Base-by-base conservation (phyloP, 139 green algal species). In the Chlamydomonas asymmetrica region DNA sequence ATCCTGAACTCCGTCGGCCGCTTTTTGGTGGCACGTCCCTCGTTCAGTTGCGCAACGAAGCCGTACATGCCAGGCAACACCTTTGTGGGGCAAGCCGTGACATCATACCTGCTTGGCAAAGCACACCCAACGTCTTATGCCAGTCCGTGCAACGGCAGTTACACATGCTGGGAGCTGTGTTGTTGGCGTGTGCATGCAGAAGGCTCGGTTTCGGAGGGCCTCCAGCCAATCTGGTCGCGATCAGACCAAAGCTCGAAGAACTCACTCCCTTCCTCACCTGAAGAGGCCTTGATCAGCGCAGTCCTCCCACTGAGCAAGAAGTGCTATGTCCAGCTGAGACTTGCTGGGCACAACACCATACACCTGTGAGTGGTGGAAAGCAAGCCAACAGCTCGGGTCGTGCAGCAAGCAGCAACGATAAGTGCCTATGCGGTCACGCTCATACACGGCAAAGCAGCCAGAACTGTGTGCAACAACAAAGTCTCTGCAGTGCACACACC, bases 21-120 rank as follows among this genome's bases (percentile, higher is more conserved):
- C 85, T 99, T 99, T 85, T 98, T 98, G 65, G 80, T 93, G 74
- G 89, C 89, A 10, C 97, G 82, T 20, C 97, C 97, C 81, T 98
- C 93, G 71, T 99, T 99, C 52, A 97, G 89, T 86, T 99, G 97
- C 0, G 94, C 93, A 8, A 98, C 79, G 38, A 63, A 83, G 43
- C 71, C 63, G 41, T 88, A 92, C 18, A 66, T 13, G 13, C 96
- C 96, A 6, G 89, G 84, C 31, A 98, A 71, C 34, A 95, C 65
- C 82, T 96, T 95, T 27, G 91, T 98, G 64, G 87, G 76, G 81
- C 91, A 97, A 31, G 84, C 86, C 9, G 92, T 95, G 34, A 99
- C 92, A 73, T 98, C 94, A 73, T 99, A 99, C 49, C 95, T 93
- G 74, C 9, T 95, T 78, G 37, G 62, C 31, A 10, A 43, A 62